Evolutionary conservation across 1,284 basidiomycete species (phyloP).

Genomic region (Amylostereum areolatum): DNA sequence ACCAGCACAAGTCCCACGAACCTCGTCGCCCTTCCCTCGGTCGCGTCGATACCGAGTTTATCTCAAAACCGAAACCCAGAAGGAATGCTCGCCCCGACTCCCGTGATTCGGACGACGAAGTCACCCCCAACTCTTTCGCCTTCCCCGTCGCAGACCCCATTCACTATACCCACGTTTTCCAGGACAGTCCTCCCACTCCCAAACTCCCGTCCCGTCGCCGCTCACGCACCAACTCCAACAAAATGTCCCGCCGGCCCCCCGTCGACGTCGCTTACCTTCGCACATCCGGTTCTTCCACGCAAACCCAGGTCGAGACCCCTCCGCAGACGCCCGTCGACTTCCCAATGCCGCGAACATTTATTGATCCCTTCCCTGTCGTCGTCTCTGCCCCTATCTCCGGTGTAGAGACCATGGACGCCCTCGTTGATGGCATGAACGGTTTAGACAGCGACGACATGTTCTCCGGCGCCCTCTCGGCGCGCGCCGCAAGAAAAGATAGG

Average conservation of each 20-base stretch:
- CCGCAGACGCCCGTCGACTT: conserved; percentile 63
- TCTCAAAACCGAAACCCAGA: too few relatives aligned
- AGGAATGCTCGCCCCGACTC: too few relatives aligned
- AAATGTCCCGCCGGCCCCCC: neutral
- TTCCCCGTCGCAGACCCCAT: conserved; percentile 1
- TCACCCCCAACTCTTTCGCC: conserved; percentile 2
- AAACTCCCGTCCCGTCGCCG: too few relatives aligned
- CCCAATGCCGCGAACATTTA: conserved; percentile 29
- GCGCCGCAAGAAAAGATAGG: conserved; percentile 38
- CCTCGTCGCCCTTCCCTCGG: conserved; percentile 1
- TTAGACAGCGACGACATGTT: conserved; percentile 45
- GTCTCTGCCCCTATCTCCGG: conserved; percentile 71
- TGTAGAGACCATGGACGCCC: conserved; percentile 78
- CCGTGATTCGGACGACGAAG: conserved; percentile 4
- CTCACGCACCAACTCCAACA: too few relatives aligned
- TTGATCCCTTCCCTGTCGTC: conserved; percentile 54
- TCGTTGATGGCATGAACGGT: conserved; percentile 82
- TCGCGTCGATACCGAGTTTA: too few relatives aligned
- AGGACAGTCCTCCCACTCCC: too few relatives aligned
- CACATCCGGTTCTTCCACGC: conserved; percentile 57
- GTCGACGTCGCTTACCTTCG: conserved; percentile 20
- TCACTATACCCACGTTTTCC: neutral
- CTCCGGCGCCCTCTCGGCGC: conserved; percentile 31
- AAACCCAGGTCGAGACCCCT: conserved; percentile 53
- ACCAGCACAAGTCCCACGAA: neutral